Base-by-base conservation (phyloP, 805 yeast species). In the Hermanozyma aechmeae region DNA sequence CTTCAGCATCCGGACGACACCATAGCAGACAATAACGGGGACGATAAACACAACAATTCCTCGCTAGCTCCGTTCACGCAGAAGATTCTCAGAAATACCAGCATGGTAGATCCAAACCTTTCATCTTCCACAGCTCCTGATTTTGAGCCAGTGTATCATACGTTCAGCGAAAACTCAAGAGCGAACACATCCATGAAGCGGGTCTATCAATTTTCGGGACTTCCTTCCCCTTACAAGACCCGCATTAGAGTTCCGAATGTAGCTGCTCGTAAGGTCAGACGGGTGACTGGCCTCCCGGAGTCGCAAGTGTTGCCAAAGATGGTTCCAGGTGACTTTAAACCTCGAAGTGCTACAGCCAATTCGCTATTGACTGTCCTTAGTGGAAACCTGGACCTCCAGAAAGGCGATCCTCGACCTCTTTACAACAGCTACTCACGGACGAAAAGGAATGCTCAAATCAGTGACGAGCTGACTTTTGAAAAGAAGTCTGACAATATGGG, bases 311-410 rank as follows among this genome's bases (percentile, higher is more conserved):
- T n/a, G n/a, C n/a, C n/a, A n/a, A n/a, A n/a, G n/a, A n/a, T n/a
- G n/a, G n/a, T n/a, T n/a, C n/a, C n/a, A n/a, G n/a, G n/a, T n/a
- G n/a, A n/a, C n/a, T n/a, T n/a, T n/a, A 52, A 54, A 35, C 56
- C 53, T 33, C 31, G 64, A 30, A 67, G 72, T 36, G 59, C 56
- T 20, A 63, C 76, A 0, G 76, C 76, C 1, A 53, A 68, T 29
- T 65, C 75, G 2, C 48, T 71, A 27, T 44, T 70, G 24, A 65
- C 73, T 3, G 53, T 60, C 24, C 45, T 62, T 24, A 68, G 61
- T 35, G 56, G 51, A 6, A 36, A 42, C 13, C n/a, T n/a, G n/a
- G n/a, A n/a, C n/a, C n/a, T n/a, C n/a, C n/a, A n/a, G n/a, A n/a
- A n/a, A n/a, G n/a, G n/a, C n/a, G n/a, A n/a, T n/a, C n/a, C n/a